Conservation (phyloP, 23 red algal species). For the Gracilaria vermiculophylla region DNA sequence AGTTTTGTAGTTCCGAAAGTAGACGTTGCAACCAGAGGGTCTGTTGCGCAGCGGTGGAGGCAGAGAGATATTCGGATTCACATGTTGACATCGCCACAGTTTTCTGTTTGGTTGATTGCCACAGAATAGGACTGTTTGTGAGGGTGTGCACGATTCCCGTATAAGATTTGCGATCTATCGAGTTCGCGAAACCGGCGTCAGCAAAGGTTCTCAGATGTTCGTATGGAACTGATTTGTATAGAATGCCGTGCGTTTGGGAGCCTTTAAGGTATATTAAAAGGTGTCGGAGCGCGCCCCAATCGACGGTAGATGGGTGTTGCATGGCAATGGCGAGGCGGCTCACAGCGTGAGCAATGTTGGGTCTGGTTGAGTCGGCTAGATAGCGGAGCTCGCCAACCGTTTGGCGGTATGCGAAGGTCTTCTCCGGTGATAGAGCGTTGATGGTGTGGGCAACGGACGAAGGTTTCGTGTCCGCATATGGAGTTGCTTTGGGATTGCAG, state of each 20-base stretch:
- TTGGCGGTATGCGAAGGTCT: slow-evolving; percentile 11
- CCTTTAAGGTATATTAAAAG: slow-evolving; percentile 3
- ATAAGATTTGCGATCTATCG: background rate
- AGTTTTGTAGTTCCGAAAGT: background rate
- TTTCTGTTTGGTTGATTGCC: slow-evolving; percentile 13
- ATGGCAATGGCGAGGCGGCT: background rate
- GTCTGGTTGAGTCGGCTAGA: background rate
- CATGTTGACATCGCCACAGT: slow-evolving; percentile 9
- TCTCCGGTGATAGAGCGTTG: background rate
- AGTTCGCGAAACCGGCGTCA: slow-evolving; percentile 9
- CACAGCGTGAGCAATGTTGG: background rate
- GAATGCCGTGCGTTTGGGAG: background rate
- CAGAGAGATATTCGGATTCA: background rate
- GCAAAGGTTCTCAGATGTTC: background rate
- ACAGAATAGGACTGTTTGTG: slow-evolving; percentile 1
- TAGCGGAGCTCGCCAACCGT: slow-evolving; percentile 21
- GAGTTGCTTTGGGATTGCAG: background rate
- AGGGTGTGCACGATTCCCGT: background rate
- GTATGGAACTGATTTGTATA: background rate
- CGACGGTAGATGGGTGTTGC: background rate
- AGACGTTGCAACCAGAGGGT: background rate
- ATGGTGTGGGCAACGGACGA: background rate
- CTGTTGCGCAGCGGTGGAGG: background rate
- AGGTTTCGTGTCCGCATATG: background rate
- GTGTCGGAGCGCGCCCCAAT: background rate